Percentiles rank a stretch among this genome's conserved stretches.
Evolutionary conservation across 352 stramenopile species (phyloP).

Genomic region (Thalassiosira pacifica): DNA sequence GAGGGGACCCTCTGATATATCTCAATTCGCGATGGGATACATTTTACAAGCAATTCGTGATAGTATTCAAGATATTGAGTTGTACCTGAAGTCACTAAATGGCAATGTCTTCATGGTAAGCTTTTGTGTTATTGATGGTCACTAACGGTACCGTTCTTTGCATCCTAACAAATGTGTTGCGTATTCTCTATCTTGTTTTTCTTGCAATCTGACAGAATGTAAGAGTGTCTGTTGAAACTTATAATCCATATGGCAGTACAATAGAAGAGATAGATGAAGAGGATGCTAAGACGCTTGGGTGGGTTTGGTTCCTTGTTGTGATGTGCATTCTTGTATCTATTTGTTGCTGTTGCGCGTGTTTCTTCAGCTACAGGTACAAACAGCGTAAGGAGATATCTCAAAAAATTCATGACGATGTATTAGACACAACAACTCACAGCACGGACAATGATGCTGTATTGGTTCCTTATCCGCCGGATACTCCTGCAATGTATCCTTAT

Average conservation of each 20-base stretch:
- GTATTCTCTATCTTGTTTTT: neutral
- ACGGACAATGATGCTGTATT: too few species aligned
- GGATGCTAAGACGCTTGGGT: neutral
- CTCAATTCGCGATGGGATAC: conserved; percentile 2
- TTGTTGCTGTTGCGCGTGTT: too few species aligned
- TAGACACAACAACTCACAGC: too few species aligned
- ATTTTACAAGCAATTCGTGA: conserved; percentile 24
- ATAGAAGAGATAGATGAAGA: neutral
- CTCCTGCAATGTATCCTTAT: too few species aligned
- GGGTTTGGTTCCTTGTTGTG: conserved; percentile 6
- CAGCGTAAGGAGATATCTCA: too few species aligned
- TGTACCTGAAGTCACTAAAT: neutral
- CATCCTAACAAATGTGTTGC: conserved; percentile 1
- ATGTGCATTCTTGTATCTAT: too few species aligned
- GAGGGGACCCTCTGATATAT: neutral
- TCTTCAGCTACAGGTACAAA: too few species aligned
- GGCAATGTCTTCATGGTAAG: conserved; percentile 14
- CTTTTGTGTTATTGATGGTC: too few species aligned
- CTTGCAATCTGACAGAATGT: neutral
- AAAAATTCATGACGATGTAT: too few species aligned
- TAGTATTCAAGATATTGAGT: conserved; percentile 18
- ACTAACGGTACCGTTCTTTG: too few species aligned
- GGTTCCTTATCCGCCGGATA: too few species aligned
- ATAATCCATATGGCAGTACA: neutral
- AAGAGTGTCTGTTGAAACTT: conserved; percentile 4